Base-by-base conservation (phyloP, 2,329 filamentous ascomycete species). In the Ascochyta fabae region DNA sequence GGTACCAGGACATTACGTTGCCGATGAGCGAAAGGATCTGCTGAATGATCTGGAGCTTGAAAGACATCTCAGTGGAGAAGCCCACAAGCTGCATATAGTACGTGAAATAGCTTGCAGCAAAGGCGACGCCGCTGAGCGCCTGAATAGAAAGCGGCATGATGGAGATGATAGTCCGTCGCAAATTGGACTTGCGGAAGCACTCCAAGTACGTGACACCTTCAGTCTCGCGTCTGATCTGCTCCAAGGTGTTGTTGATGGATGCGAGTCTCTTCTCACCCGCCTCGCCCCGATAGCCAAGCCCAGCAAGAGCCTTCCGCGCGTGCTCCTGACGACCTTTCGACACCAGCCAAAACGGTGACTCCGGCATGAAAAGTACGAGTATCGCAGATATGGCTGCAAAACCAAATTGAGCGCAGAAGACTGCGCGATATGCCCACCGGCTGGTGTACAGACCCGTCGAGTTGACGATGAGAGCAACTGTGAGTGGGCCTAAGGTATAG, bases 81-180 rank as follows among this genome's bases (percentile, higher is more conserved):
- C 43, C 78, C 4, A 77, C 78, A 33, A 77, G 72, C 50, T 75
- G 68, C 51, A 77, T 72, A 67, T 79, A 80, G 63, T 80, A 80
- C 4, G 78, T 77, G 12, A 68, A 59, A 44, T 66, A 67, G 0
- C 19, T 19, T 19, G 19, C 19, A 19, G 19, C 19, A 19, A 19
- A 19, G 19, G 19, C 19, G 19, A 19, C 19, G 19, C 61, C 67
- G 22, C 58, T 65, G n/a, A 68, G 71, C 40, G 74, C 74, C 49
- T 81, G 78, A 39, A 77, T 79, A 9, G 72, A 73, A 64, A 77
- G 78, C 16, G 69, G 70, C 66, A 76, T 71, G 59, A 82, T 81
- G 23, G 84, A 80, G 61, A 88, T 86, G 69, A 90, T 90, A 3
- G 91, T 95, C 19, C 91, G 86, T 53, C 91, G 87, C 43, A 96